Base-by-base conservation (phyloP, 2,329 filamentous ascomycete species). In the Fusarium sp. region DNA sequence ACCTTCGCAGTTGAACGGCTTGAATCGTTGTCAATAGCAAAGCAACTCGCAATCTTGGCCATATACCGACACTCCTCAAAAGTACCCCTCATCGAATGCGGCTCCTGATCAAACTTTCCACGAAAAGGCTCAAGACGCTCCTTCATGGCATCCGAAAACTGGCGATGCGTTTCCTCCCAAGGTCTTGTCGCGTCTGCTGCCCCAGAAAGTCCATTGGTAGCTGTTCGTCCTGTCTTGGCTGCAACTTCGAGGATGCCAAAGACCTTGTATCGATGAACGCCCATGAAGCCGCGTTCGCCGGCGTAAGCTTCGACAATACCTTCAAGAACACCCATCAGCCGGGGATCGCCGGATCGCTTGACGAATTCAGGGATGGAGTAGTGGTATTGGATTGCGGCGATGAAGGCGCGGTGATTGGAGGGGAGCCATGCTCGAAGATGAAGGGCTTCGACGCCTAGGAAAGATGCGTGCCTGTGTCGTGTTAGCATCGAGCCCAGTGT, bases 231-330 rank as follows among this genome's bases (percentile, higher is more conserved):
- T 0, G 84, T 86, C 75, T 88, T 88, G 42, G 82, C 83, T 2
- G 86, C 86, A 17, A 87, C 83, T 62, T 88, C 86, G 0, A 88
- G 81, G 32, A 88, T 85, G 2, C 86, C 86, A 67, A 87, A 88
- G 7, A 88, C 86, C 71, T 88, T 88, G 75, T 88, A 87, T n/a
- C 86, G 78, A 70, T 88, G 86, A 0, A 83, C 84, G 8, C 86
- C 86, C 86, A 88, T 87, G 73, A 88, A 88, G 1, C 86, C 86
- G 23, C 86, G 80, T 69, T 88, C 86, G 1, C 86, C 86, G 0
- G 85, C 84, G 67, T 88, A 88, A 0, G 86, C 85, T 71, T 88
- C 86, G 2, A 88, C 82, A 5, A 88, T 87, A 0, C 86, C 86
- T 61, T 88, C 86, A 2, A 88, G 66, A 1, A 88, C 85, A 6